These are phyloP conservation scores for Tuber melanosporum DNA, from an alignment of 495 filamentous ascomycete genomes.

Conservation along the genomic window DNA sequence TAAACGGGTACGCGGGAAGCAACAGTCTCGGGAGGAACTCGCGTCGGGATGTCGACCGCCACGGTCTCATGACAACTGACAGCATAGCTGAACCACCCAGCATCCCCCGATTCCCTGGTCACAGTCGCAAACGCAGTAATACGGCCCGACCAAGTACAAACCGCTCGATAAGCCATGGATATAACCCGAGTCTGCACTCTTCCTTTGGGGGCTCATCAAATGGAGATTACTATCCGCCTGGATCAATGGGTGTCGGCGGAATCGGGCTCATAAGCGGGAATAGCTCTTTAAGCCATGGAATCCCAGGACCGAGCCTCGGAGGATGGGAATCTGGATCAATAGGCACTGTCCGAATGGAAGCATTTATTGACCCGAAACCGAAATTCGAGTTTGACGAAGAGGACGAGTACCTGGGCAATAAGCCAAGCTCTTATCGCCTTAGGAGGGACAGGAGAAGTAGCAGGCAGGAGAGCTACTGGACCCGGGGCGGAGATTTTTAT, in stretches of 20 bases:
- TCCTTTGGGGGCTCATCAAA: slow-evolving; percentile 42
- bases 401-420: slow-evolving; percentile 46
- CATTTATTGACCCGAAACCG: slow-evolving; percentile 65
- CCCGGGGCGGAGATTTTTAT: slow-evolving; percentile 44
- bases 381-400: slow-evolving; percentile 48
- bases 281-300: slow-evolving; percentile 31
- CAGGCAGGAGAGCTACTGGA: slow-evolving; percentile 50
- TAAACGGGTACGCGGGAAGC: slow-evolving; percentile 16
- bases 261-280: slow-evolving; percentile 36
- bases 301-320: slow-evolving; percentile 20
- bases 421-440: slow-evolving; percentile 49
- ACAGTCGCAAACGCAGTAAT: slow-evolving; percentile 36
- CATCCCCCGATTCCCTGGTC: slow-evolving; percentile 64
- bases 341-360: slow-evolving; percentile 94
- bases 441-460: slow-evolving; percentile 49
- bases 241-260: slow-evolving; percentile 35
- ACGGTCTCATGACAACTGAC: slow-evolving; percentile 38
- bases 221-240: slow-evolving; percentile 34
- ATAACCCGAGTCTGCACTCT: slow-evolving; percentile 42
- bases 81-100: slow-evolving; percentile 68
- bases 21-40: slow-evolving; percentile 1
- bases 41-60: slow-evolving; percentile 41
- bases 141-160: slow-evolving; percentile 29
- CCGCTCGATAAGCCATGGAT: slow-evolving; percentile 35
- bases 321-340: slow-evolving; percentile 51